Conservation (phyloP, 768 basidiomycete species). For the Kwoniella shandongensis region DNA sequence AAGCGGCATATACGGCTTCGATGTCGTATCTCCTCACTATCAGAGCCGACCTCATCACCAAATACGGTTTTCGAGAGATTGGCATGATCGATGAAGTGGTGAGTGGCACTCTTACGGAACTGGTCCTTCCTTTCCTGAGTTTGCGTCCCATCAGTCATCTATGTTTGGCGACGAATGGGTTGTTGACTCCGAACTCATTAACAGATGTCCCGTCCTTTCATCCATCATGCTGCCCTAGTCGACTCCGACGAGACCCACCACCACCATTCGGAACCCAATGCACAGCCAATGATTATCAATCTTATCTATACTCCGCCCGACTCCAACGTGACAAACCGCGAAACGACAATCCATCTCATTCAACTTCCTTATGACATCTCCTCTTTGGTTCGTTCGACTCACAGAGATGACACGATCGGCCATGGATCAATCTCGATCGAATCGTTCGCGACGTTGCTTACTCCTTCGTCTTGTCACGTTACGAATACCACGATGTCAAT, state of each 20-base stretch:
- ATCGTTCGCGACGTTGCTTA: constrained; percentile 10
- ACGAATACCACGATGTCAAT: not conserved
- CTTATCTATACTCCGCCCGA: too few relatives aligned
- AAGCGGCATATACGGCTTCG: constrained; percentile 13
- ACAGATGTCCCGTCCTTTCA: not conserved
- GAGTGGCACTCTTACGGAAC: not conserved
- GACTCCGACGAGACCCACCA: too few relatives aligned
- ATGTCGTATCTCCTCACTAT: constrained; percentile 2
- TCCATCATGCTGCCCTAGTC: not conserved
- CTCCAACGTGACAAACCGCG: not conserved
- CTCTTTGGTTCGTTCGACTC: not conserved
- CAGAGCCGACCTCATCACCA: not conserved
- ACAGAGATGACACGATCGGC: not conserved
- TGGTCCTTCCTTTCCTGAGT: not conserved
- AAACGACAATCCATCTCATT: constrained; percentile 1
- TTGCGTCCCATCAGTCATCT: not conserved
- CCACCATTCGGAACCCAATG: too few relatives aligned
- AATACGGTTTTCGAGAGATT: constrained; percentile 7
- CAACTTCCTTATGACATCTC: constrained; percentile 12
- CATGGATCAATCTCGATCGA: not conserved
- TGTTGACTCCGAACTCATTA: too few relatives aligned
- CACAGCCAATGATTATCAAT: too few relatives aligned
- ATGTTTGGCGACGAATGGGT: too few relatives aligned
- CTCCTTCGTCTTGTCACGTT: not conserved
- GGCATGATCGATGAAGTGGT: constrained; percentile 2